These are phyloP conservation scores for Tremellales sp. DNA, from an alignment of 1,284 basidiomycete species.

Conservation along the genomic window DNA sequence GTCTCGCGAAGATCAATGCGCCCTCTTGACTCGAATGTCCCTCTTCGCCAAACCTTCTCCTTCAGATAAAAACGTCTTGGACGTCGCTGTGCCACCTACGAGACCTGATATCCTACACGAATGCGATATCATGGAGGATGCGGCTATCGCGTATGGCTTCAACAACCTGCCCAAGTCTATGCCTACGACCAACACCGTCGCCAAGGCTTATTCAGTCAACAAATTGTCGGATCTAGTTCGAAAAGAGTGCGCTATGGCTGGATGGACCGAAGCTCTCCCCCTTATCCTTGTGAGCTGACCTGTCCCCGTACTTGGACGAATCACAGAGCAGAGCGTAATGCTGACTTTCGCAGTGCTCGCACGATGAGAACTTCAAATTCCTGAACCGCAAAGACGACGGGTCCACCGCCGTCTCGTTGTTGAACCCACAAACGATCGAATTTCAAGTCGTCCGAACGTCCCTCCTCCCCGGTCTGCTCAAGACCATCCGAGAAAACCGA, in stretches of 20 bases:
- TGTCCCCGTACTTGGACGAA: neutral
- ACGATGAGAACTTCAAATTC: conserved; percentile 95
- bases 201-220: conserved; percentile 84
- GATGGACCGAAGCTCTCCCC: conserved; percentile 93
- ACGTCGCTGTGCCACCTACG: conserved; percentile 78
- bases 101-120: conserved; percentile 97
- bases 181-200: conserved; percentile 93
- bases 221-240: conserved; percentile 86
- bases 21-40: conserved; percentile 44
- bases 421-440: conserved; percentile 95
- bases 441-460: conserved; percentile 98
- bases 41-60: conserved; percentile 53
- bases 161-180: conserved; percentile 91
- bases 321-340: neutral
- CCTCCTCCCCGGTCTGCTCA: conserved; percentile 89
- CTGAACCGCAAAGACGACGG: conserved; percentile 82
- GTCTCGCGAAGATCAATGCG: conserved; percentile 36
- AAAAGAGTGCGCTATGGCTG: conserved; percentile 85
- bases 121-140: conserved; percentile 98
- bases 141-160: conserved; percentile 95
- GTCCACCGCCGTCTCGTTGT: conserved; percentile 77
- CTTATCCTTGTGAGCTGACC: conserved; percentile 70
- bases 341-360: conserved; percentile 68
- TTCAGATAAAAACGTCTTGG: conserved; percentile 56
- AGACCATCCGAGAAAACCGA: conserved; percentile 94